A percentile compares a stretch with the other conserved stretches of the same genome.
These are phyloP conservation scores for Colletotrichum costaricense DNA, from an alignment of 2,329 filamentous ascomycete genomes.

Conservation along the genomic window DNA sequence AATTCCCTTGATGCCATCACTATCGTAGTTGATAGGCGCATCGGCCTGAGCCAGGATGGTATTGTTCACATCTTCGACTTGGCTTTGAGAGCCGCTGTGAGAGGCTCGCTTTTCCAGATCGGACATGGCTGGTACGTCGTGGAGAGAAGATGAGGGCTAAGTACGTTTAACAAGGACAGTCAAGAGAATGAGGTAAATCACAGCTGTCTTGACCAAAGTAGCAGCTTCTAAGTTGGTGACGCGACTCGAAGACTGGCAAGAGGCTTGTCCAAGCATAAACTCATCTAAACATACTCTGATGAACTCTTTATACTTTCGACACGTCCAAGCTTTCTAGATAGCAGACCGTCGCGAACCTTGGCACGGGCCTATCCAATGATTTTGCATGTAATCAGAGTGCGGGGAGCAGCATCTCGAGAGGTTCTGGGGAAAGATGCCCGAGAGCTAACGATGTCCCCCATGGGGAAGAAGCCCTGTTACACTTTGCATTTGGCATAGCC, in stretches of 20 bases:
- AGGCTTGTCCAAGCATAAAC: not conserved
- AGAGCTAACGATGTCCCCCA: slow-evolving; percentile 12
- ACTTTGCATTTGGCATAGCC: not conserved
- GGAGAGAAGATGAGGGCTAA: not conserved
- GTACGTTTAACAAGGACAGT: not conserved
- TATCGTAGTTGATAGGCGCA: slow-evolving; percentile 41
- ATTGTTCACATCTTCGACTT: not conserved
- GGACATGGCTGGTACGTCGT: not conserved
- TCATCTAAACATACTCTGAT: not conserved
- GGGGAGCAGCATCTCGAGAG: not conserved
- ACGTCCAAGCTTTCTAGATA: not conserved
- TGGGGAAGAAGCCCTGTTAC: not conserved
- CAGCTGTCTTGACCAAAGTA: not conserved
- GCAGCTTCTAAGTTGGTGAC: not conserved
- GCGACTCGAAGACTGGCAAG: not conserved
- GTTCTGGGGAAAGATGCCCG: not conserved
- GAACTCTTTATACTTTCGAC: slow-evolving; percentile 13
- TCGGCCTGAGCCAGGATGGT: not conserved
- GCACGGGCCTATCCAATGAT: not conserved
- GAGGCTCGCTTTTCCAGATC: not conserved
- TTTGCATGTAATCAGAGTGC: not conserved
- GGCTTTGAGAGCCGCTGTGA: not conserved
- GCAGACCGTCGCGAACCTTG: not conserved
- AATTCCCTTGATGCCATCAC: slow-evolving; percentile 44
- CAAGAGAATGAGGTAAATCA: not conserved